Evolutionary conservation across 768 basidiomycete species (phyloP).

Genomic region (Dacryopinax primogenitus): DNA sequence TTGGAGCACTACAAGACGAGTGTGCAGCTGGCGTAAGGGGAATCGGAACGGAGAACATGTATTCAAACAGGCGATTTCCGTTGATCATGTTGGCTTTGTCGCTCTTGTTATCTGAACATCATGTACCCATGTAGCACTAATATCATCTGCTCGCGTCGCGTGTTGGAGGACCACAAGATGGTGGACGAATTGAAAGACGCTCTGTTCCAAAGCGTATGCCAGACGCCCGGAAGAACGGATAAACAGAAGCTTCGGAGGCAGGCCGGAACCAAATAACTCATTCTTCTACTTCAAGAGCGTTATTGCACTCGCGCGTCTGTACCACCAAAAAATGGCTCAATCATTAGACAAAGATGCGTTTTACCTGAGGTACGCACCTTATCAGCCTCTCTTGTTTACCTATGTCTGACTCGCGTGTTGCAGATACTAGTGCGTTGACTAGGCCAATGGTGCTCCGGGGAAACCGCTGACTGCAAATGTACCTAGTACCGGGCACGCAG

Average conservation of each 20-base stretch:
- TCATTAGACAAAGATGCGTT: conserved; percentile 59
- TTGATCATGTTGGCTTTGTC: background rate
- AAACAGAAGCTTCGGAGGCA: background rate
- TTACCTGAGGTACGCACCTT: conserved; percentile 50
- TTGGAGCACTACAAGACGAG: background rate
- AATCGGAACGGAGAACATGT: background rate
- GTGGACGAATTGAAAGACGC: background rate
- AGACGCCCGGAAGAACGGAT: background rate
- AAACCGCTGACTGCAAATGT: no score
- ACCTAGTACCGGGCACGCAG: conserved; percentile 97
- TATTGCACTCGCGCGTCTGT: background rate
- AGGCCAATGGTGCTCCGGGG: no score
- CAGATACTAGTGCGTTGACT: conserved; percentile 42
- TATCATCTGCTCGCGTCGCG: background rate
- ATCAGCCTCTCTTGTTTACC: conserved; percentile 18
- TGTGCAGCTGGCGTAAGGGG: background rate
- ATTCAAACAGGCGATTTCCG: background rate
- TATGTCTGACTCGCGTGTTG: conserved; percentile 18
- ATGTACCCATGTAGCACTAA: conserved; percentile 1
- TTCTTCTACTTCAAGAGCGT: background rate
- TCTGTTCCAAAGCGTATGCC: background rate
- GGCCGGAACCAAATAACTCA: background rate
- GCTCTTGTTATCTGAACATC: background rate
- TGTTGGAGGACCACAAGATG: background rate
- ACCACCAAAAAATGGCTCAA: background rate